phyloP scores from a whole-genome alignment of 495 filamentous ascomycete genomes.

The Annulohypoxylon bovei region DNA sequence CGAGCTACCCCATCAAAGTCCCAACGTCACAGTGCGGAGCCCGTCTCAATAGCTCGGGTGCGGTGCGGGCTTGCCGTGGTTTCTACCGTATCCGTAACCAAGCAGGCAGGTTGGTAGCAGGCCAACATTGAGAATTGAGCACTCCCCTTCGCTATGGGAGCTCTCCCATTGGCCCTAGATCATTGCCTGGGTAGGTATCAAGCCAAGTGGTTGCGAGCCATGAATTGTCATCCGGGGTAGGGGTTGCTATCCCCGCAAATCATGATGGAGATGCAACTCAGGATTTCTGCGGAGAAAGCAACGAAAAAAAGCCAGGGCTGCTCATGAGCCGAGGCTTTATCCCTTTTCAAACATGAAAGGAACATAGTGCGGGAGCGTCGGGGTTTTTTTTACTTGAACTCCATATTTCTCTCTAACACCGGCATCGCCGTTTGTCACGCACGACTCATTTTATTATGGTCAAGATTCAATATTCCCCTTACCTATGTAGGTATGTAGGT shows the following conservation, averaged over 20 bases:
- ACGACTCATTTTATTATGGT: not conserved
- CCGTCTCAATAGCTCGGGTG: conserved; percentile 10
- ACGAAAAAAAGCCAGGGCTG: not conserved
- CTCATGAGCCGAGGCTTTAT: conserved; percentile 10
- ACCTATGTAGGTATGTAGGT: not conserved
- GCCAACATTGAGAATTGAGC: not conserved
- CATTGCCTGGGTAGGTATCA: not conserved
- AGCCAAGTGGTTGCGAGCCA: not conserved
- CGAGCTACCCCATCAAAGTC: not conserved
- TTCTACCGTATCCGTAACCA: conserved; percentile 8
- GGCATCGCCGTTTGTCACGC: not conserved
- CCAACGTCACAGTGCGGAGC: conserved; percentile 1
- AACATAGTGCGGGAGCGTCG: not conserved
- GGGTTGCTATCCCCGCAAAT: conserved; percentile 17
- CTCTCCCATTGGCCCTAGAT: conserved; percentile 17
- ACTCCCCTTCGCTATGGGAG: conserved; percentile 15
- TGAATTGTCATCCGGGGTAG: not conserved
- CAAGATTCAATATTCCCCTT: not conserved
- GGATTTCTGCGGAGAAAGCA: not conserved
- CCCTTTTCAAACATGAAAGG: not conserved
- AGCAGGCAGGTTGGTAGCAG: not conserved
- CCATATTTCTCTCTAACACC: not conserved
- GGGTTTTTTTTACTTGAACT: not conserved
- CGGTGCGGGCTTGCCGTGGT: not conserved
- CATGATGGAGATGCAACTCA: not conserved